Evolutionary conservation across 2,329 filamentous ascomycete species (phyloP), one percentile per base, ranked within the genome.

Genomic region (Arthrobotrys musiformis): DNA sequence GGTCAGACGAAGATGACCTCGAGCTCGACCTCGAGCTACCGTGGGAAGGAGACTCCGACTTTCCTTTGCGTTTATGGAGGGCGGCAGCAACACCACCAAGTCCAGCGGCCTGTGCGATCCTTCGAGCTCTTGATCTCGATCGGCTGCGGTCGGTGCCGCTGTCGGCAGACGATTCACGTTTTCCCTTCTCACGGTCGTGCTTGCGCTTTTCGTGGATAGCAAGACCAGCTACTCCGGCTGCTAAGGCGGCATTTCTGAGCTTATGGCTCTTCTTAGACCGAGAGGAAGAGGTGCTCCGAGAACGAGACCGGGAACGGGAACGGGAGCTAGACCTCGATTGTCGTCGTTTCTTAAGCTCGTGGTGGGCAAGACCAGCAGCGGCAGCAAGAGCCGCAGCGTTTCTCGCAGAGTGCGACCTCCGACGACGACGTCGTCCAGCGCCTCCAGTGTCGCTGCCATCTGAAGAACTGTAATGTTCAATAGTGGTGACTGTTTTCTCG

Each of bases 131-230:
- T 9, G 74, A 78, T n/a, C 74, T 68, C 17, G 74, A 78, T 33
- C 74, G 33, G 17, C 56, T 64, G 35, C 74, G 60, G 22, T 44
- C 52, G 4, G 30, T 56, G 52, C 63, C 63, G 52, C 63, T 70
- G 13, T 48, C 52, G 3, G 58, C 40, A 26, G 74, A 70, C 2
- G 67, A 72, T 7, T 70, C 62, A n/a, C 48, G 64, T 24, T 35
- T 46, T 26, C 19, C 64, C 50, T 68, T 78, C 42, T 72, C 62
- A 24, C 62, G 74, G 30, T 78, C 63, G 56, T 46, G 74, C 48
- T 78, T 78, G 28, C 48, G 74, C 46, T 78, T 72, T 37, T 78
- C 40, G 35, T 78, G 74, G 2, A 78, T 19, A n/a, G 74, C 74
- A 11, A 73, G 9, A 13, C 74, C 74, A 30, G 68, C 74, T 17